phyloP scores from a whole-genome alignment of 225 moss, liverwort and hornwort genomes.

The Takakia lepidozioides region DNA sequence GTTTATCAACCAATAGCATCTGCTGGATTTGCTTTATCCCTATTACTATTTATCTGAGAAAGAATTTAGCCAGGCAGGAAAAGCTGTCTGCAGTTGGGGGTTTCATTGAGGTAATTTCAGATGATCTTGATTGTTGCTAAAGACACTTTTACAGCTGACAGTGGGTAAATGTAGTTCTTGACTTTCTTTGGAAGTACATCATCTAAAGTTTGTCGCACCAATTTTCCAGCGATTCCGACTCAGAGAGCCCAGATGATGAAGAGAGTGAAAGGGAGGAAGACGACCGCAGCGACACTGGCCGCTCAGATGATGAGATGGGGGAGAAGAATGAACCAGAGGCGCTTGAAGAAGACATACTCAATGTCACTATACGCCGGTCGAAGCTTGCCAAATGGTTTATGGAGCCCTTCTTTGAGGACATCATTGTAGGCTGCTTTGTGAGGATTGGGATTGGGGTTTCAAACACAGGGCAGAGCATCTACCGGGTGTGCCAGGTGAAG shows the following conservation, averaged over 20 bases:
- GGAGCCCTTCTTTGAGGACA: conserved; percentile 92
- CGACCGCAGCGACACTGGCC: conserved; percentile 67
- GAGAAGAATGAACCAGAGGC: conserved; percentile 64
- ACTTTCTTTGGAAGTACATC: too few relatives aligned
- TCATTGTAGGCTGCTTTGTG: conserved; percentile 68
- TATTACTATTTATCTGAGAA: too few relatives aligned
- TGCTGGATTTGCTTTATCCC: too few relatives aligned
- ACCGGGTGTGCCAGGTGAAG: conserved; percentile 83
- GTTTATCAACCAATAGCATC: too few relatives aligned
- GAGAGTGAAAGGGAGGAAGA: conserved; percentile 85
- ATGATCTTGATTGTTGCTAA: too few relatives aligned
- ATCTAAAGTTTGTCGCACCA: too few relatives aligned
- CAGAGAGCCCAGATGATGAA: conserved; percentile 72
- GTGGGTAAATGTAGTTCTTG: too few relatives aligned
- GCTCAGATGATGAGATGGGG: conserved; percentile 70
- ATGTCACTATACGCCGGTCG: conserved; percentile 85
- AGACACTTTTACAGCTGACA: too few relatives aligned
- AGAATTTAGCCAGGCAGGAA: too few relatives aligned
- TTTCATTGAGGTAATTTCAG: too few relatives aligned
- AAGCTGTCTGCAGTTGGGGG: too few relatives aligned
- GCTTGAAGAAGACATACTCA: conserved; percentile 55
- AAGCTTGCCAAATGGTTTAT: conserved; percentile 99
- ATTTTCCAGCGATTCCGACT: conserved; percentile 74
- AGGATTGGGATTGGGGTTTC: conserved; percentile 90
- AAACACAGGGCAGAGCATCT: conserved; percentile 65